Evolutionary conservation across 345 rosid species (phyloP), one percentile per base, ranked within the genome.

Genomic region (Chamaenerion angustifolium): DNA sequence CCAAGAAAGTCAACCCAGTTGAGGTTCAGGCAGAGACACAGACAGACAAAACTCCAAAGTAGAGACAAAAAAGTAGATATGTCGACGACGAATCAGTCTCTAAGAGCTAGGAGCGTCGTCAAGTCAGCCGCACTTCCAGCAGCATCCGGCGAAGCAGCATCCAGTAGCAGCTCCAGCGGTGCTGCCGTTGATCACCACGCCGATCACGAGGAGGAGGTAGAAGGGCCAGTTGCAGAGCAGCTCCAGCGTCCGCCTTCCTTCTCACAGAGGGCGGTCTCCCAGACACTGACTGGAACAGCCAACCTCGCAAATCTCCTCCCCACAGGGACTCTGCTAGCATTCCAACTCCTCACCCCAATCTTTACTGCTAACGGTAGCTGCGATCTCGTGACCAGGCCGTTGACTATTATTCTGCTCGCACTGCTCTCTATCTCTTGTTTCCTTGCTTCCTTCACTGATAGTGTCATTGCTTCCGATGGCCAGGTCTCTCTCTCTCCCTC

Each of bases 301-400:
- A 82, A 82, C 72, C 72, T 92, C 11, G 87, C 98, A 6, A 83
- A 92, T 64, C 95, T 92, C 58, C 96, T 92, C 46, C 96, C 98
- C 0, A 92, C 98, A 4, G 96, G 98, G 10, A 86, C 96, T 11
- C 77, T 92, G 15, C 27, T 87, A 23, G 95, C 98, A 12, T 87
- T 92, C 68, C 87, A 80, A 69, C 71, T 92, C 15, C 83, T 92
- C 35, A 74, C 76, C 1, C 96, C 98, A 0, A 50, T 68, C 54
- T 92, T 92, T 73, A 86, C 96, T 66, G 75, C 71, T 63, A 82
- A 80, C 64, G 98, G 96, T 8, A 56, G 75, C 0, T 92, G 98
- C 56, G 95, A 92, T 56, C 15, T 74, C 21, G 61, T 77, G 45
- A 83, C 93, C 0, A 76, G 81, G 12, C 37, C 70, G 35, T 21